Evolutionary conservation across 208 protist species (phyloP).

Genomic region (Leishmania martiniquensis): DNA sequence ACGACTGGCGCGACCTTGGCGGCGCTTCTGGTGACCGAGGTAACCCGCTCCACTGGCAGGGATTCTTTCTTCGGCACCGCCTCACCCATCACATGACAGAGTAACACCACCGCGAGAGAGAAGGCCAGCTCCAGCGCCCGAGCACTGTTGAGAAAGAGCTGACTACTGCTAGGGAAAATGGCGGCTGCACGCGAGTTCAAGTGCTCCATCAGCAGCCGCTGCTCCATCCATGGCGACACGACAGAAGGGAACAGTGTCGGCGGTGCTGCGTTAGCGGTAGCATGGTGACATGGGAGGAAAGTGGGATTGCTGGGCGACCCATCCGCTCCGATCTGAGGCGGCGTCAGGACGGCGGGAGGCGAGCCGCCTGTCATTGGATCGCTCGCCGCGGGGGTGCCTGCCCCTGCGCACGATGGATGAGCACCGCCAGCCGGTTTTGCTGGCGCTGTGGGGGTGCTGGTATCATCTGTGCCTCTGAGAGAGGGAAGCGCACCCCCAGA

Average conservation of each 20-base stretch:
- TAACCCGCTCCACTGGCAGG: neutral
- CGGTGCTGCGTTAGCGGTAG: neutral
- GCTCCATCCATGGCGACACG: conserved; percentile 9
- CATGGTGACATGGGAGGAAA: neutral
- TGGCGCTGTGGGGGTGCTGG: neutral
- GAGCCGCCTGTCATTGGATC: conserved; percentile 4
- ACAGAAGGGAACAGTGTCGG: conserved; percentile 18
- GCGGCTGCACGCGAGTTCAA: conserved; percentile 17
- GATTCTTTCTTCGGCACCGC: conserved; percentile 12
- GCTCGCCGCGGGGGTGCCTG: neutral
- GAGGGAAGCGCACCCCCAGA: neutral
- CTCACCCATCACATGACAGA: conserved; percentile 35
- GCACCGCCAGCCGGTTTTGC: neutral
- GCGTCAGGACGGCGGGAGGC: conserved; percentile 17
- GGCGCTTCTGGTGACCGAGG: neutral
- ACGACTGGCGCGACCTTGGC: neutral
- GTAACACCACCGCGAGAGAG: conserved; percentile 27
- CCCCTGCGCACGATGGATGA: neutral
- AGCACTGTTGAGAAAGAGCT: conserved; percentile 18
- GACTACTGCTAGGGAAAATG: conserved; percentile 12
- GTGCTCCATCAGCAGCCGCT: conserved; percentile 19
- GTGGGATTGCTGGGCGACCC: neutral
- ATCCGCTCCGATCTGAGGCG: conserved; percentile 9
- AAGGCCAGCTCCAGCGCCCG: conserved; percentile 33
- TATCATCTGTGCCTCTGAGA: conserved; percentile 16